Percentiles rank a stretch among this genome's conserved stretches.
Evolutionary conservation across 495 filamentous ascomycete genomes (phyloP).

Genomic region (Penicillium longicatenatum): DNA sequence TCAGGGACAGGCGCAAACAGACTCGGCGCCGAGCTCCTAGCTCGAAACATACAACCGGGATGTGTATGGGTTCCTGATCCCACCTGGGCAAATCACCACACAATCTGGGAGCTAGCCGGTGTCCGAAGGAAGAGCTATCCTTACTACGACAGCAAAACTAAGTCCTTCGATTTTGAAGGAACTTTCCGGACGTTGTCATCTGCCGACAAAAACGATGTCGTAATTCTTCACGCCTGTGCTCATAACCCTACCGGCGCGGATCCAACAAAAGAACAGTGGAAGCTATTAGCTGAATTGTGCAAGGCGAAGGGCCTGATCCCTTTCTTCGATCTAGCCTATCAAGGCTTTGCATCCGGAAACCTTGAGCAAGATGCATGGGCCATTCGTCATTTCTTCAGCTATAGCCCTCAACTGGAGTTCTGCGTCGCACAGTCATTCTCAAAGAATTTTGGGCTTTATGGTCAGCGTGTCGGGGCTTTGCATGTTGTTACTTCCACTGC

Average conservation of each 20-base stretch:
- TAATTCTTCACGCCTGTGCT: slow-evolving; percentile 47
- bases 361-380: slow-evolving; percentile 43
- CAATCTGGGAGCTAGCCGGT: slow-evolving; percentile 27
- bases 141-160: slow-evolving; percentile 27
- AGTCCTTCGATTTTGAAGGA: slow-evolving; percentile 10
- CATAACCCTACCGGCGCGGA: slow-evolving; percentile 50
- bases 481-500: slow-evolving; percentile 20
- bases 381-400: slow-evolving; percentile 36
- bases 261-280: slow-evolving; percentile 39
- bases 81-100: slow-evolving; percentile 36
- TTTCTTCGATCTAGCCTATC: slow-evolving; percentile 48
- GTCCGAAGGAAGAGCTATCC: slow-evolving; percentile 28
- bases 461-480: slow-evolving; percentile 36
- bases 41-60: slow-evolving; percentile 26
- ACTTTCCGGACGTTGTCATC: slow-evolving; percentile 10
- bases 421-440: slow-evolving; percentile 41
- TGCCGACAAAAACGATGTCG: slow-evolving; percentile 21
- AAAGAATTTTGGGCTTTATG: slow-evolving; percentile 49
- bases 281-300: slow-evolving; percentile 24
- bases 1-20: slow-evolving; percentile 85
- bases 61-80: slow-evolving; percentile 32
- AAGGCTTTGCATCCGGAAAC: slow-evolving; percentile 46
- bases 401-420: slow-evolving; percentile 15
- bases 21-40: slow-evolving; percentile 74
- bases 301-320: slow-evolving; percentile 32